phyloP scores from a whole-genome alignment of 352 stramenopile genomes.

The Phytophthora boehmeriae region DNA sequence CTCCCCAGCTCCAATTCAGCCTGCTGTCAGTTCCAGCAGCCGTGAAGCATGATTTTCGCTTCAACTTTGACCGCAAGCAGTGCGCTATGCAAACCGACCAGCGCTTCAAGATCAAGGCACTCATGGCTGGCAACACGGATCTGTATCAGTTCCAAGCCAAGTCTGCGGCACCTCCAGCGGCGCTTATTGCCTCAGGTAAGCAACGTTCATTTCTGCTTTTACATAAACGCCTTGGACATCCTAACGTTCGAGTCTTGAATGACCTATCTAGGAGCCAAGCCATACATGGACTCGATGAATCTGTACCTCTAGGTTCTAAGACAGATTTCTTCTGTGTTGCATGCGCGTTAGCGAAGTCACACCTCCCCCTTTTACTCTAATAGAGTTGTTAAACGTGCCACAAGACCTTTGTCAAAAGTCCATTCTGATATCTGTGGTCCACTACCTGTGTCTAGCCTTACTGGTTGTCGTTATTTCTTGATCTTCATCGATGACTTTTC shows the following conservation, averaged over 20 bases:
- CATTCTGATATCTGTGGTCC: constrained; percentile 1
- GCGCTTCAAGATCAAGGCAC: constrained; percentile 11
- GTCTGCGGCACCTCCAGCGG: no score
- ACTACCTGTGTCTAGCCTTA: no score
- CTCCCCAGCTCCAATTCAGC: no score
- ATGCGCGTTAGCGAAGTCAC: constrained; percentile 1
- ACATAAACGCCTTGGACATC: background rate
- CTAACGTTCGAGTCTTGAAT: background rate
- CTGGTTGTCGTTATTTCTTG: no score
- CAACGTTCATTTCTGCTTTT: no score
- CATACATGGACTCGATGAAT: no score
- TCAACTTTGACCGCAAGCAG: background rate
- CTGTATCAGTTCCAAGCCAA: no score
- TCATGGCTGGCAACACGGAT: background rate
- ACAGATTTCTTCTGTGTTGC: background rate
- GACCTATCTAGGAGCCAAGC: background rate
- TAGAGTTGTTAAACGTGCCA: constrained; percentile 1
- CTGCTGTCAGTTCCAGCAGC: background rate
- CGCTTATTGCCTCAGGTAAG: no score
- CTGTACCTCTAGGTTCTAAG: background rate
- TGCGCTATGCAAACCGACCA: constrained; percentile 7
- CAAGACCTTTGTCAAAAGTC: background rate
- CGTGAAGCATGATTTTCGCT: constrained; percentile 6
- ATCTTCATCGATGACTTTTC: constrained; percentile 1
- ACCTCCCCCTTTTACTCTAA: background rate